Conservation (phyloP, 2,329 filamentous ascomycete species). For the Fusarium paranaense region DNA sequence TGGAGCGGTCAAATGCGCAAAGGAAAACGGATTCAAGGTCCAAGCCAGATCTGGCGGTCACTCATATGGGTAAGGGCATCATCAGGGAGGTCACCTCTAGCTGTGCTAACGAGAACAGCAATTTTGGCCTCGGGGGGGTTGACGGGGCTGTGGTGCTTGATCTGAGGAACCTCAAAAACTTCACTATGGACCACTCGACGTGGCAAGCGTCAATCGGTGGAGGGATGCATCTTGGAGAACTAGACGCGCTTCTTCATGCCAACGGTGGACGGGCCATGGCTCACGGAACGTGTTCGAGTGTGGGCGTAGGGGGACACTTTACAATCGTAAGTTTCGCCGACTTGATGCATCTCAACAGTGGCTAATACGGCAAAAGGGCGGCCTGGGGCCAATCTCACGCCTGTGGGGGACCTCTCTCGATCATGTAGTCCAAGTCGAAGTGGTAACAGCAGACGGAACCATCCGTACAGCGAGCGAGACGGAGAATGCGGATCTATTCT, state of each 20-base stretch:
- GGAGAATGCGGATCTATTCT: constrained; percentile 67
- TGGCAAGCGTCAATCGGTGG: constrained; percentile 67
- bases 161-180: constrained; percentile 63
- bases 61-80: constrained; percentile 66
- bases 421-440: constrained; percentile 59
- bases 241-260: constrained; percentile 62
- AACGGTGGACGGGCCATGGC: constrained; percentile 68
- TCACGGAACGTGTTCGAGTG: constrained; percentile 69
- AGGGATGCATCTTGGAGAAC: constrained; percentile 63
- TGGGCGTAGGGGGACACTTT: constrained; percentile 69
- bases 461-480: constrained; percentile 60
- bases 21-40: constrained; percentile 61
- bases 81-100: rapidly evolving
- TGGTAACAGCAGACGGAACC: constrained; percentile 67
- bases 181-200: constrained; percentile 63
- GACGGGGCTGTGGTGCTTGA: constrained; percentile 67
- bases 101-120: constrained; percentile 40
- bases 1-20: constrained; percentile 68
- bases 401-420: constrained; percentile 70
- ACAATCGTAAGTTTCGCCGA: constrained; percentile 60
- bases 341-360: rapidly evolving
- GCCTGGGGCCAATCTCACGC: constrained; percentile 67
- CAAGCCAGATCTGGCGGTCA: constrained; percentile 74
- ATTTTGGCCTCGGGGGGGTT: constrained; percentile 60
- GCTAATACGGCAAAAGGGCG: constrained; percentile 55